Percentiles rank a stretch among this genome's conserved stretches.
These are phyloP conservation scores for Scutellaria minor DNA, from an alignment of 257 asterid genomes.

Conservation along the genomic window DNA sequence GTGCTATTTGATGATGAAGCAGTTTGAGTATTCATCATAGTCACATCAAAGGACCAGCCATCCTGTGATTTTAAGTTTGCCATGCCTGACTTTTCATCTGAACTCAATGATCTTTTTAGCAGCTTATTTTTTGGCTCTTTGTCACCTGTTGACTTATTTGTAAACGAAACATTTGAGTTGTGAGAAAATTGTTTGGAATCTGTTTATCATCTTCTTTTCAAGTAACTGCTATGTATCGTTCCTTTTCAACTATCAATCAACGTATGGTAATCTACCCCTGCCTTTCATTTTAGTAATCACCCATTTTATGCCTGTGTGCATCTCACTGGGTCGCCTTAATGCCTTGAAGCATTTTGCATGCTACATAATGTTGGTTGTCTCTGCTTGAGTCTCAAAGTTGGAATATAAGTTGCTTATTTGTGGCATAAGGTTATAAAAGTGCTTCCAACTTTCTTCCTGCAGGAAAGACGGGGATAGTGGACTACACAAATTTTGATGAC, in stretches of 20 bases:
- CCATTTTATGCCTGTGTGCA: background rate
- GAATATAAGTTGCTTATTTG: conserved; percentile 9
- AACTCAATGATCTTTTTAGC: conserved; percentile 5
- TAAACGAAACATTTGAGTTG: background rate
- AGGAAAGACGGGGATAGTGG: conserved; percentile 94
- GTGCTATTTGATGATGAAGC: background rate
- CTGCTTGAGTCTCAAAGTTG: background rate
- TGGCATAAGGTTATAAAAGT: conserved; percentile 14
- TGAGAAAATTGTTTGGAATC: background rate
- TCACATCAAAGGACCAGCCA: conserved; percentile 7
- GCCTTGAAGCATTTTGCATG: background rate
- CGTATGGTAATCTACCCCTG: too few relatives aligned
- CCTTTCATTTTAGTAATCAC: too few relatives aligned
- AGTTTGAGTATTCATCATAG: conserved; percentile 6
- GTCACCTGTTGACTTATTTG: background rate
- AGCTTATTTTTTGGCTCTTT: background rate
- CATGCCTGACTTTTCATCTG: conserved; percentile 8
- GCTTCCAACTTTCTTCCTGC: conserved; percentile 25
- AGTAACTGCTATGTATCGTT: background rate
- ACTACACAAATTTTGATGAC: conserved; percentile 84
- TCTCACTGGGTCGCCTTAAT: background rate
- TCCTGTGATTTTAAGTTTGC: conserved; percentile 9
- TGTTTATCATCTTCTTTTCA: background rate
- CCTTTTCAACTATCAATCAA: background rate
- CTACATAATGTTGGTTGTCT: conserved; percentile 13